These are phyloP conservation scores for Collybia sp. DNA, from an alignment of 768 basidiomycete species.

Conservation along the genomic window DNA sequence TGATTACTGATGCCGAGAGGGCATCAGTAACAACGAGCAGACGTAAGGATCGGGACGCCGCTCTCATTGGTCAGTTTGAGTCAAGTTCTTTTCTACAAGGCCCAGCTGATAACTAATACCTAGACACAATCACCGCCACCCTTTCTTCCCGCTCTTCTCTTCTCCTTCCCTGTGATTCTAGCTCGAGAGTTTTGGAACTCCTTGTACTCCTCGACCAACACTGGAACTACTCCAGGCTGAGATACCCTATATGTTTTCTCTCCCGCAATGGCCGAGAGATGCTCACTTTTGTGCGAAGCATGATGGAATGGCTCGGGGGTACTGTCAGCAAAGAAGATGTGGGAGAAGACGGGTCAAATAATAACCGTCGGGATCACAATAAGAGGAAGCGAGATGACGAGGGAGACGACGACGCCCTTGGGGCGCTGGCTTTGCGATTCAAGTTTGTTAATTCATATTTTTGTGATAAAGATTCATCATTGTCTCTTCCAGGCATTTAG, in stretches of 20 bases:
- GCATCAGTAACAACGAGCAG: slow-evolving; percentile 80
- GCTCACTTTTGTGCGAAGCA: slow-evolving; percentile 88
- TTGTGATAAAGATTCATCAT: not conserved
- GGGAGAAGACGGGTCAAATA: slow-evolving; percentile 65
- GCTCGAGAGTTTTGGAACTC: slow-evolving; percentile 93
- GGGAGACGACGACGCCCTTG: slow-evolving; percentile 77
- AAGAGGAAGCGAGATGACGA: slow-evolving; percentile 62
- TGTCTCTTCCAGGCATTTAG: slow-evolving; percentile 63
- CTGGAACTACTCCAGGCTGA: slow-evolving; percentile 85
- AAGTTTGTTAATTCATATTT: slow-evolving; percentile 42
- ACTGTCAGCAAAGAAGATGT: slow-evolving; percentile 91
- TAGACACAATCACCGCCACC: slow-evolving; percentile 88
- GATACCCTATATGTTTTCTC: slow-evolving; percentile 90
- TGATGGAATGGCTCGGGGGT: slow-evolving; percentile 99
- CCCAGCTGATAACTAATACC: slow-evolving; percentile 6
- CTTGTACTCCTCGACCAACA: slow-evolving; percentile 95
- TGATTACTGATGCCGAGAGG: slow-evolving; percentile 91
- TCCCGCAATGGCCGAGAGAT: slow-evolving; percentile 90
- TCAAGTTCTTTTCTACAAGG: not conserved
- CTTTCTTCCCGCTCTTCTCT: slow-evolving; percentile 77
- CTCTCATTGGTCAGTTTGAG: slow-evolving; percentile 66
- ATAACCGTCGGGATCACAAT: slow-evolving; percentile 36
- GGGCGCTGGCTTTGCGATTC: slow-evolving; percentile 85
- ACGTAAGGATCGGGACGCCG: slow-evolving; percentile 85
- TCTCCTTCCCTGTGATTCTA: slow-evolving; percentile 89